These are phyloP conservation scores for Arabis alpina DNA, from an alignment of 345 rosid genomes.

Conservation along the genomic window DNA sequence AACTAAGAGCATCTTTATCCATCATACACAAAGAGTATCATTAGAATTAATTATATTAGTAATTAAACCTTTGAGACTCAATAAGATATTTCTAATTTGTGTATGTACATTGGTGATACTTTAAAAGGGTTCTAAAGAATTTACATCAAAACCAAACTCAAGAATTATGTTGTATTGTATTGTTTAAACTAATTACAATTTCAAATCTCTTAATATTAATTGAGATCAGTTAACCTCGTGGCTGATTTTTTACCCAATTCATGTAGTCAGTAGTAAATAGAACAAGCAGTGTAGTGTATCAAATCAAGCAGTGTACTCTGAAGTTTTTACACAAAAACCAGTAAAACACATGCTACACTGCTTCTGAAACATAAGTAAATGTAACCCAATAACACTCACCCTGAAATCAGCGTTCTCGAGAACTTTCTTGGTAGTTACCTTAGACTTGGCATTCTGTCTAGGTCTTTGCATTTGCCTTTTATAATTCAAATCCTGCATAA, in stretches of 20 bases:
- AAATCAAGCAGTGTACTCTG: no score
- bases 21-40: no score
- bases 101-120: no score
- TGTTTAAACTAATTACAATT: no score
- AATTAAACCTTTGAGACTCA: no score
- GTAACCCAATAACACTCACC: slow-evolving; percentile 51
- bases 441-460: slow-evolving; percentile 42
- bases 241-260: neutral
- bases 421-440: slow-evolving; percentile 68
- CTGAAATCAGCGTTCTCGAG: slow-evolving; percentile 75
- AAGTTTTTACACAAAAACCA: no score
- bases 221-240: neutral
- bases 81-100: no score
- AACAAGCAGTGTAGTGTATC: neutral
- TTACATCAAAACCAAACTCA: no score
- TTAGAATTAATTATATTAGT: no score
- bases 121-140: no score
- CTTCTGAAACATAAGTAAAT: slow-evolving; percentile 6
- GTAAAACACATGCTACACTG: neutral
- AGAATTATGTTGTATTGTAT: no score
- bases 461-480: slow-evolving; percentile 47
- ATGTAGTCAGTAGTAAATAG: neutral
- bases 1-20: no score
- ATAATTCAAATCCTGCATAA: slow-evolving; percentile 63
- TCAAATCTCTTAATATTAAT: neutral